phyloP scores from a whole-genome alignment of 2,329 filamentous ascomycete species.

The Aspergillus uvarum region DNA sequence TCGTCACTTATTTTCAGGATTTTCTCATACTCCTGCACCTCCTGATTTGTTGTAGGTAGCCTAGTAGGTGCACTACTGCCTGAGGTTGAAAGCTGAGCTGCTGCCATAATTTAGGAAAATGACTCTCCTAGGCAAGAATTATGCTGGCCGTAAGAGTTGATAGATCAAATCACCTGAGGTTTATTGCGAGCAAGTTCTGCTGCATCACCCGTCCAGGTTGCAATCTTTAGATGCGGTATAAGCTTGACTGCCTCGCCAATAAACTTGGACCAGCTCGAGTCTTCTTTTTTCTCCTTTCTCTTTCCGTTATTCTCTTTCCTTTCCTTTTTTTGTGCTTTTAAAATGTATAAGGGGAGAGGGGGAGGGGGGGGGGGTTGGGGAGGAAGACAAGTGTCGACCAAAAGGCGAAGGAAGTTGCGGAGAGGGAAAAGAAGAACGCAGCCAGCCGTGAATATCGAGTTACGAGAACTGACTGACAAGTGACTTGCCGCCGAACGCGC shows the following conservation, averaged over 20 bases:
- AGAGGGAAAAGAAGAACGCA: too few relatives aligned
- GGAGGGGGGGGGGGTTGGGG: not conserved
- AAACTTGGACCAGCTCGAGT: not conserved
- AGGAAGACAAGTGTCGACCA: not conserved
- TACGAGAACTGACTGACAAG: too few relatives aligned
- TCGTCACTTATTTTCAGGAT: slow-evolving; percentile 78
- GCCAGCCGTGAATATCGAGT: too few relatives aligned
- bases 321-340: not conserved
- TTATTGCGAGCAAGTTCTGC: not conserved
- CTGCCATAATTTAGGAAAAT: slow-evolving; percentile 31
- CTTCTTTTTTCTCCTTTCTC: not conserved
- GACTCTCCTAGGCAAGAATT: not conserved
- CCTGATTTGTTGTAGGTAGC: slow-evolving; percentile 50
- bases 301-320: not conserved
- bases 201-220: not conserved
- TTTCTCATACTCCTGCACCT: slow-evolving; percentile 71
- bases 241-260: not conserved
- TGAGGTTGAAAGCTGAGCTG: slow-evolving; percentile 31
- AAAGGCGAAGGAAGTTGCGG: not conserved
- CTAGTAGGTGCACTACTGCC: slow-evolving; percentile 27
- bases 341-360: not conserved
- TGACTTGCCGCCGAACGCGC: not conserved
- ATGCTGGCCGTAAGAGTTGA: not conserved
- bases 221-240: not conserved
- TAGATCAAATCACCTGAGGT: not conserved